Percentiles rank a stretch among this genome's conserved stretches.
phyloP scores from a whole-genome alignment of 2,329 filamentous ascomycete genomes.

The Exophiala aquamarina region DNA sequence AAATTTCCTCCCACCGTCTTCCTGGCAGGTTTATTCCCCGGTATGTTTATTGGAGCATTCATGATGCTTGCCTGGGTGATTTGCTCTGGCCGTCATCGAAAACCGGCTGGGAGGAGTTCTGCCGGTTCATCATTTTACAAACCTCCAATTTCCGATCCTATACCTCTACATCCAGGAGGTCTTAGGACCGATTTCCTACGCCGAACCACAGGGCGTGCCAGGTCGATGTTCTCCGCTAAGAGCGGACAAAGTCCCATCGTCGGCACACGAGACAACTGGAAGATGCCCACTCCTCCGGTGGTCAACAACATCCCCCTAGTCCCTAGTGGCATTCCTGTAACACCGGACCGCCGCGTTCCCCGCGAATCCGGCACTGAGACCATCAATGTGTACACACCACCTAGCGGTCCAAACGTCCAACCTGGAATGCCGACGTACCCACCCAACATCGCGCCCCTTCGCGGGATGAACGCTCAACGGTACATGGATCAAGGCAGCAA shows the following conservation, averaged over 20 bases:
- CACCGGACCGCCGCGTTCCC: conserved; percentile 27
- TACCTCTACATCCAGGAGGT: conserved; percentile 29
- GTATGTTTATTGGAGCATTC: conserved; percentile 48
- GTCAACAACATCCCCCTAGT: conserved; percentile 19
- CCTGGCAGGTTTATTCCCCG: conserved; percentile 47
- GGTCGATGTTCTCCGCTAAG: conserved; percentile 28
- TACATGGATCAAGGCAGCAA: neutral
- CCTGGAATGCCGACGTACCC: conserved; percentile 24
- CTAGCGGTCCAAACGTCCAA: conserved; percentile 20
- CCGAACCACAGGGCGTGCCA: conserved; percentile 36
- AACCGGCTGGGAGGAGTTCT: conserved; percentile 15
- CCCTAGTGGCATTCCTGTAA: conserved; percentile 26
- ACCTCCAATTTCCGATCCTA: conserved; percentile 27
- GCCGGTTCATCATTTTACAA: conserved; percentile 22
- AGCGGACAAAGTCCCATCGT: conserved; percentile 14
- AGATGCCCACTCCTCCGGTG: conserved; percentile 28
- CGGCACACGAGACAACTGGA: conserved; percentile 20
- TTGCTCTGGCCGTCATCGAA: conserved; percentile 35
- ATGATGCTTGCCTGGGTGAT: conserved; percentile 52
- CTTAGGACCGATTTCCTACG: conserved; percentile 40
- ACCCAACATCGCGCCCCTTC: conserved; percentile 24
- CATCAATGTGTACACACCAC: conserved; percentile 48
- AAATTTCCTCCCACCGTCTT: conserved; percentile 43
- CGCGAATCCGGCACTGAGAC: conserved; percentile 41
- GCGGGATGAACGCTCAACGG: conserved; percentile 24